Percentiles rank a stretch among this genome's conserved stretches.
Conservation (phyloP, 2,329 filamentous ascomycete genomes). For the Xylariaceae sp. region DNA sequence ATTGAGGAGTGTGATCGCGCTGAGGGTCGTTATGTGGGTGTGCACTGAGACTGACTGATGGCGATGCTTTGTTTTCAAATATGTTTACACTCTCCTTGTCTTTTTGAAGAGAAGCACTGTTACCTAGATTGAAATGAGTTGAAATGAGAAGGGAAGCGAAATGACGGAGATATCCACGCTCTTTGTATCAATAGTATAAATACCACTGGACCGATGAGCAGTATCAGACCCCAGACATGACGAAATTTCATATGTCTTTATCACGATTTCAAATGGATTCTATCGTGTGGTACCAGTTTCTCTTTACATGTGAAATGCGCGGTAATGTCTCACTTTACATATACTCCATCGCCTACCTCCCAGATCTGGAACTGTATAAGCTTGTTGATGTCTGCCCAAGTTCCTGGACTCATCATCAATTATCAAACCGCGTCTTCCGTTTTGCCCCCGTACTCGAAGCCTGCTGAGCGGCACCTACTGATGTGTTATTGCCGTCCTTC, state of each 20-base stretch:
- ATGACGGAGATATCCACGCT: constrained; percentile 17
- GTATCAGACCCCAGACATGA: constrained; percentile 2
- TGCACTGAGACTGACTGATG: constrained; percentile 3
- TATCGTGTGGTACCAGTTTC: background rate
- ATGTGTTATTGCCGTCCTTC: constrained; percentile 29
- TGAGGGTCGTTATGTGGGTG: constrained; percentile 4
- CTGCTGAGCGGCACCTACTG: constrained; percentile 1
- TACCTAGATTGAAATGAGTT: background rate
- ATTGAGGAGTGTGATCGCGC: constrained; percentile 53
- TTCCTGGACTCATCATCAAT: constrained; percentile 17
- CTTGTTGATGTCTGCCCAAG: background rate
- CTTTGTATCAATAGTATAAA: constrained; percentile 12
- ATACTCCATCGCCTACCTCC: background rate
- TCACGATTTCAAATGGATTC: background rate
- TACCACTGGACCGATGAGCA: constrained; percentile 1
- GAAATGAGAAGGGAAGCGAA: no score
- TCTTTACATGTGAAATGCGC: no score
- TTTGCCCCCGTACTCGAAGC: constrained; percentile 24
- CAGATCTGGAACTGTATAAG: background rate
- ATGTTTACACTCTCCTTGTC: no score
- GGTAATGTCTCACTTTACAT: no score
- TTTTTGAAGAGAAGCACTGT: no score
- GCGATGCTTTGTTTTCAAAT: no score
- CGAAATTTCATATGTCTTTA: constrained; percentile 15
- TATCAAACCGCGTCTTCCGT: constrained; percentile 35